These are phyloP conservation scores for Pseudocercospora eumusae DNA, from an alignment of 2,329 filamentous ascomycete species.

Conservation along the genomic window DNA sequence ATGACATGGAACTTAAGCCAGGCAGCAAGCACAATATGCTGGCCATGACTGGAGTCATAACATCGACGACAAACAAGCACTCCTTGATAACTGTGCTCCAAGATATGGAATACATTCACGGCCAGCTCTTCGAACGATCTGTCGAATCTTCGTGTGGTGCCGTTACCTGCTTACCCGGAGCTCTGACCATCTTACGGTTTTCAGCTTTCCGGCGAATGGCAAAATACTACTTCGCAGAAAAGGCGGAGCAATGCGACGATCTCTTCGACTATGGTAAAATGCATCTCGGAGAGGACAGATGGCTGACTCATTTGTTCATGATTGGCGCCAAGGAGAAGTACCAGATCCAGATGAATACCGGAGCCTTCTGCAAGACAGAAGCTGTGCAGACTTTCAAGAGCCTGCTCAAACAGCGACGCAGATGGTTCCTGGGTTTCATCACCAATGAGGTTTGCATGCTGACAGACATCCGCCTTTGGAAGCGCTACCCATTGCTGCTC, in stretches of 20 bases:
- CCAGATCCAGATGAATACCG: constrained; percentile 97
- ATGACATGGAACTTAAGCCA: constrained; percentile 96
- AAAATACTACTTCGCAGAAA: constrained; percentile 97
- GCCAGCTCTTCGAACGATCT: constrained; percentile 91
- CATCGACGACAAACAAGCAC: constrained; percentile 85
- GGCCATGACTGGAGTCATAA: constrained; percentile 97
- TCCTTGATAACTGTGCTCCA: constrained; percentile 89
- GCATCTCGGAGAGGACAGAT: constrained; percentile 91
- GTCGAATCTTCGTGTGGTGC: constrained; percentile 93
- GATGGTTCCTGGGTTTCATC: constrained; percentile 97
- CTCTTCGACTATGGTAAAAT: constrained; percentile 96
- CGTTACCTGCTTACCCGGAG: constrained; percentile 91
- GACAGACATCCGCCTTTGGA: constrained; percentile 90
- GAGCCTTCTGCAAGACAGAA: constrained; percentile 97
- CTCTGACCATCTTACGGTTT: constrained; percentile 92
- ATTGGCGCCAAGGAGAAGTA: constrained; percentile 89
- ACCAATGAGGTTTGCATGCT: constrained; percentile 99
- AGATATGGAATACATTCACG: constrained; percentile 98
- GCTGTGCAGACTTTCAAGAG: constrained; percentile 85
- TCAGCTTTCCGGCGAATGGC: constrained; percentile 96
- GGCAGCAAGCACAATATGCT: constrained; percentile 91
- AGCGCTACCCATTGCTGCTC: constrained; percentile 81
- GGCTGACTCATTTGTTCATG: constrained; percentile 99
- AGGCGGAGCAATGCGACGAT: constrained; percentile 91
- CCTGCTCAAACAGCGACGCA: constrained; percentile 87